These are phyloP conservation scores for Dothidotthia symphoricarpi DNA, from an alignment of 2,329 filamentous ascomycete genomes.

Conservation along the genomic window DNA sequence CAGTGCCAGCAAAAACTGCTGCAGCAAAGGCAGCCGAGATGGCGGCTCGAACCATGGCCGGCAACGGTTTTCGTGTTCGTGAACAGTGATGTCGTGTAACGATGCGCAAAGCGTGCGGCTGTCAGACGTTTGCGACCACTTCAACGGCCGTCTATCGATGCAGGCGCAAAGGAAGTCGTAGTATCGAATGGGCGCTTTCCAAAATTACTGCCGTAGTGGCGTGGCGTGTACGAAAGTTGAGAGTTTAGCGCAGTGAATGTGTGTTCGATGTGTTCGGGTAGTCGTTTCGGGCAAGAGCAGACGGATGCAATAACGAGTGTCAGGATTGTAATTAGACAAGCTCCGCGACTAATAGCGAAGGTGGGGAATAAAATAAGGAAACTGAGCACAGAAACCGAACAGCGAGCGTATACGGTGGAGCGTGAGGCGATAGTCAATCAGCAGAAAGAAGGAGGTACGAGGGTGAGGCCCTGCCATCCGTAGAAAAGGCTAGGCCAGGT, in stretches of 20 bases:
- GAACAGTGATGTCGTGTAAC: constrained; percentile 32
- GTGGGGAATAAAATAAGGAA: constrained; percentile 10
- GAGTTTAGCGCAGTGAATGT: constrained; percentile 9
- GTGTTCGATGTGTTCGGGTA: constrained; percentile 2
- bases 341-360: constrained; percentile 7
- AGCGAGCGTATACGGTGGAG: constrained; percentile 8
- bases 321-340: constrained; percentile 6
- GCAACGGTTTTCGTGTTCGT: constrained; percentile 14
- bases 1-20: constrained; percentile 26
- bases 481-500: background rate
- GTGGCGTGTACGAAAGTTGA: too few relatives aligned
- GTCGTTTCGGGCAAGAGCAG: constrained; percentile 14
- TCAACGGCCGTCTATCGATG: constrained; percentile 2
- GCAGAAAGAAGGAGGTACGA: constrained; percentile 5
- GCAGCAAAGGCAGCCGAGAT: constrained; percentile 31
- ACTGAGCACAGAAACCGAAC: background rate
- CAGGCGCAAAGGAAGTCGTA: background rate
- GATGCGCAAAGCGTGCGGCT: constrained; percentile 30
- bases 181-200: constrained; percentile 6
- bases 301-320: constrained; percentile 25
- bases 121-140: constrained; percentile 17
- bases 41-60: constrained; percentile 31
- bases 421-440: constrained; percentile 1
- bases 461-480: background rate
- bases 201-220: constrained; percentile 3